Percentiles rank a stretch among this genome's conserved stretches.
Evolutionary conservation across 805 yeast genomes (phyloP).

Genomic region (Sungouiozyma ichnusensis): DNA sequence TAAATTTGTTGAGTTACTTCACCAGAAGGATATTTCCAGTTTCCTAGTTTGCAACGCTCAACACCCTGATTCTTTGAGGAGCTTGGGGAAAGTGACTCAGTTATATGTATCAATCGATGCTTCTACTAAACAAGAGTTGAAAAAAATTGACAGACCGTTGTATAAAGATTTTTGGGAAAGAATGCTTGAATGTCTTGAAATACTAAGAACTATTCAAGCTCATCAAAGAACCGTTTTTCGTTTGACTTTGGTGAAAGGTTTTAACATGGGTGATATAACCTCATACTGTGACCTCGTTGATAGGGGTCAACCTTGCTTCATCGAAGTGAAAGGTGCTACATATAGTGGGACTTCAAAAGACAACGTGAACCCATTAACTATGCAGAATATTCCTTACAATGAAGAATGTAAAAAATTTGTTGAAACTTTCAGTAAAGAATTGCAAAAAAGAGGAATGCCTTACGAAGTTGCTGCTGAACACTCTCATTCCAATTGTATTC

Average conservation of each 20-base stretch:
- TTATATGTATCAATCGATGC: slow-evolving; percentile 91
- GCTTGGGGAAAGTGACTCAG: slow-evolving; percentile 72
- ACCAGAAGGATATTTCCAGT: slow-evolving; percentile 68
- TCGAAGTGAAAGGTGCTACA: slow-evolving; percentile 91
- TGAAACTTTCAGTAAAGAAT: slow-evolving; percentile 45
- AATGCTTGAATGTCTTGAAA: slow-evolving; percentile 68
- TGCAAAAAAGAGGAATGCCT: slow-evolving; percentile 52
- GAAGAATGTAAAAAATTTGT: slow-evolving; percentile 82
- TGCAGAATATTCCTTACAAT: slow-evolving; percentile 92
- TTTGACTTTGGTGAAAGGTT: slow-evolving; percentile 83
- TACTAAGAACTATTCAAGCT: slow-evolving; percentile 56
- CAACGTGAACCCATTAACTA: slow-evolving; percentile 80
- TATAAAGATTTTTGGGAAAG: slow-evolving; percentile 92
- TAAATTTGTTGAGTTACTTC: slow-evolving; percentile 72
- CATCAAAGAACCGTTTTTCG: slow-evolving; percentile 89
- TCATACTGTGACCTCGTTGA: slow-evolving; percentile 84
- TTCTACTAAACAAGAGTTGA: slow-evolving; percentile 69
- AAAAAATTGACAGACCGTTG: slow-evolving; percentile 79
- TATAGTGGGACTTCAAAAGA: slow-evolving; percentile 83
- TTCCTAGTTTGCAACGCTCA: slow-evolving; percentile 93
- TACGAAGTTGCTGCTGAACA: slow-evolving; percentile 91
- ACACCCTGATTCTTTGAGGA: slow-evolving; percentile 75
- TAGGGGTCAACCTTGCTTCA: slow-evolving; percentile 72
- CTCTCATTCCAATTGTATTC: slow-evolving; percentile 87
- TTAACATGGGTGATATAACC: slow-evolving; percentile 69